A percentile compares a stretch with the other conserved stretches of the same genome.
Evolutionary conservation across 768 basidiomycete species (phyloP).

Genomic region (Lentinula edodes): DNA sequence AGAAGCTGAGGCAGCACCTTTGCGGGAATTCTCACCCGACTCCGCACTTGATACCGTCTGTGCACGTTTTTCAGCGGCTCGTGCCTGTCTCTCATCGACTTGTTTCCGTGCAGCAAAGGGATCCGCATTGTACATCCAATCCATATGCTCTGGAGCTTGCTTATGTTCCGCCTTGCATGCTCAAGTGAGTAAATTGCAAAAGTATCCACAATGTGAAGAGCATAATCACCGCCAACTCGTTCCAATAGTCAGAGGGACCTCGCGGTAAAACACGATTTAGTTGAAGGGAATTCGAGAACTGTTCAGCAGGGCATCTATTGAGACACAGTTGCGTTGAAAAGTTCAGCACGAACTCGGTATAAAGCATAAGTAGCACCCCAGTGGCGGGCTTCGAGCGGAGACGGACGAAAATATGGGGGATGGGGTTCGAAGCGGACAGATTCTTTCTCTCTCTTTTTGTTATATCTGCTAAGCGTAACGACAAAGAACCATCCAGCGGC

Average conservation of each 20-base stretch:
- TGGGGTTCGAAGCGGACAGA: conserved; percentile 68
- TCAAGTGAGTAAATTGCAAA: neutral
- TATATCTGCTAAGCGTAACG: conserved; percentile 59
- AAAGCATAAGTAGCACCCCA: conserved; percentile 88
- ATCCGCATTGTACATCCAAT: conserved; percentile 87
- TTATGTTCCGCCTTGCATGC: conserved; percentile 50
- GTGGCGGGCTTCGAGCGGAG: conserved; percentile 81
- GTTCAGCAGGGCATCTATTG: conserved; percentile 16
- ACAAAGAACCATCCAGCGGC: conserved; percentile 55
- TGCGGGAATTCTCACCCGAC: conserved; percentile 2
- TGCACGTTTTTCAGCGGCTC: conserved; percentile 42
- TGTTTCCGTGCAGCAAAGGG: conserved; percentile 72
- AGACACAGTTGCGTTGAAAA: conserved; percentile 9
- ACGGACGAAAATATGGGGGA: conserved; percentile 59
- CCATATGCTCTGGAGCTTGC: conserved; percentile 56
- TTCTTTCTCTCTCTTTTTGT: conserved; percentile 69
- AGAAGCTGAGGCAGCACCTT: conserved; percentile 12
- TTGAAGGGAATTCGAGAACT: conserved; percentile 75
- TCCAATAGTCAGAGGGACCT: conserved; percentile 86
- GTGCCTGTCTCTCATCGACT: conserved; percentile 62
- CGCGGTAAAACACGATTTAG: conserved; percentile 75
- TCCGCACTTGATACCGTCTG: neutral
- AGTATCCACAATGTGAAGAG: neutral
- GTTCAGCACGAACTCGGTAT: conserved; percentile 63
- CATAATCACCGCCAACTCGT: conserved; percentile 41